Percentiles rank a stretch among this genome's conserved stretches.
Conservation (phyloP, 2,329 filamentous ascomycete species). For the Dothistroma septosporum region DNA sequence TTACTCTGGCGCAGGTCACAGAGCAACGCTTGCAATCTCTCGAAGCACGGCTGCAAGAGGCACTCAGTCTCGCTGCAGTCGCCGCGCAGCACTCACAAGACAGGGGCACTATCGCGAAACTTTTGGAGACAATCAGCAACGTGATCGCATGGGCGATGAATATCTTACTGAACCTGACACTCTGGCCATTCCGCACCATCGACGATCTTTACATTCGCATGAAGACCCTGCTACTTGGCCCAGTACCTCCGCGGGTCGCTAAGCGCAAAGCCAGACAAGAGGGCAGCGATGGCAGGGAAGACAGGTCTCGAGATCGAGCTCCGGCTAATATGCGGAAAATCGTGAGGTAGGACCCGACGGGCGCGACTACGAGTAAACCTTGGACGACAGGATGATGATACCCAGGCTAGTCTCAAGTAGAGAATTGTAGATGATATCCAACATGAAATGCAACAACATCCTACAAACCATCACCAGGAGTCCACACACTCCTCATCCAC, state of each 20-base stretch:
- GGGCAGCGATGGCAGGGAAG: background rate
- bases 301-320: background rate
- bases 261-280: slow-evolving; percentile 4
- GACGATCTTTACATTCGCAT: slow-evolving; percentile 5
- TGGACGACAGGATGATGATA: background rate
- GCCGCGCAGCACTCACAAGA: slow-evolving; percentile 51
- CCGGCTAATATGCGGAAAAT: background rate
- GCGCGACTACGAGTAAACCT: background rate
- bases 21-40: slow-evolving; percentile 70
- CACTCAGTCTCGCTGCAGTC: slow-evolving; percentile 73
- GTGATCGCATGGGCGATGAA: slow-evolving; percentile 19
- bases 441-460: background rate
- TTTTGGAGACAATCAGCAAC: slow-evolving; percentile 18
- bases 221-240: slow-evolving; percentile 5
- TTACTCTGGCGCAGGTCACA: slow-evolving; percentile 68
- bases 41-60: slow-evolving; percentile 68
- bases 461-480: slow-evolving; percentile 35
- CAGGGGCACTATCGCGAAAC: slow-evolving; percentile 21
- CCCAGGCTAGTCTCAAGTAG: background rate
- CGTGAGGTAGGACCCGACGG: background rate
- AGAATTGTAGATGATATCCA: background rate
- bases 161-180: slow-evolving; percentile 1
- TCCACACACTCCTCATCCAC: slow-evolving; percentile 38
- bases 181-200: slow-evolving; percentile 6
- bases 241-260: slow-evolving; percentile 4